Evolutionary conservation across 2,329 filamentous ascomycete genomes (phyloP).

Genomic region (Botrytis medusae): DNA sequence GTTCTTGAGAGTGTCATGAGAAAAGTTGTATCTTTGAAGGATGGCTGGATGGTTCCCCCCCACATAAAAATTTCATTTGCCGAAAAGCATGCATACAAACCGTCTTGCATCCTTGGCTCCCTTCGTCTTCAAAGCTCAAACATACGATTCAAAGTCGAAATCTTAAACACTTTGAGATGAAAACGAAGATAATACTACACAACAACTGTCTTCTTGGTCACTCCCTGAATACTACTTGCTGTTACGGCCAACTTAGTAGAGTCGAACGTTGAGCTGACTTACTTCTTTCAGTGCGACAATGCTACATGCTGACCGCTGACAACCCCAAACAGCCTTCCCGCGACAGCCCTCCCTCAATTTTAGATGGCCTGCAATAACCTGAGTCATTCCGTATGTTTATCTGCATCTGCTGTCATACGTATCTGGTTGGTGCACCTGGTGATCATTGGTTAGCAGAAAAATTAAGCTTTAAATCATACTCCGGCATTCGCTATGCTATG

Average conservation of each 20-base stretch:
- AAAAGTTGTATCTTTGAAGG: neutral
- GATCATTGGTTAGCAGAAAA: conserved; percentile 20
- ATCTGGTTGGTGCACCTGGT: conserved; percentile 15
- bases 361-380: conserved; percentile 18
- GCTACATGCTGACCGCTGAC: conserved; percentile 15
- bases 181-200: neutral
- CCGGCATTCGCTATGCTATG: conserved; percentile 13
- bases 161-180: neutral
- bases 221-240: neutral
- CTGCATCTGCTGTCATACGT: conserved; percentile 20
- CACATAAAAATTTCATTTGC: conserved; percentile 17
- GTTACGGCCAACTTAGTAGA: neutral
- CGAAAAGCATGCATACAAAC: conserved; percentile 17
- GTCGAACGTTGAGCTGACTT: conserved; percentile 12
- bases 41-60: conserved; percentile 4
- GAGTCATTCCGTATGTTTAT: conserved; percentile 21
- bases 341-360: neutral
- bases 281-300: neutral
- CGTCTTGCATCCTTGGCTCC: conserved; percentile 11
- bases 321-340: conserved; percentile 4
- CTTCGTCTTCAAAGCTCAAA: conserved; percentile 9
- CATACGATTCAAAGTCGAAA: neutral
- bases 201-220: neutral
- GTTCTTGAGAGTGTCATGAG: conserved; percentile 5
- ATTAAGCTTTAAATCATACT: conserved; percentile 8